Percentiles rank a stretch among this genome's conserved stretches.
phyloP scores from a whole-genome alignment of 225 moss, liverwort and hornwort species.

The Physcomitrellopsis africana region DNA sequence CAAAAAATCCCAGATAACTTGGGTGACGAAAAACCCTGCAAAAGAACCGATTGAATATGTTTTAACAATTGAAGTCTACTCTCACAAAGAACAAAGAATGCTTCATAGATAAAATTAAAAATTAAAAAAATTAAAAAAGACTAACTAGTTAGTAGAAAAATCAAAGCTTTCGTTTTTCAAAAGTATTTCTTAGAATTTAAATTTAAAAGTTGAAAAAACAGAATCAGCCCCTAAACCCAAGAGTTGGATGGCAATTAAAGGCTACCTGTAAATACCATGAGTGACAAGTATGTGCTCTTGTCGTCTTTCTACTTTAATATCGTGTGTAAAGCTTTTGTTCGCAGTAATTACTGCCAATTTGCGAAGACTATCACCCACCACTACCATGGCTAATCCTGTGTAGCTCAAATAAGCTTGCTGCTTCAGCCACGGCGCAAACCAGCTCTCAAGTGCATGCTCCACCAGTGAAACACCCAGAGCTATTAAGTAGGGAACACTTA shows the following conservation, averaged over 20 bases:
- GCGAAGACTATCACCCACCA: slow-evolving; percentile 77
- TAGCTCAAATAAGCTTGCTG: slow-evolving; percentile 46
- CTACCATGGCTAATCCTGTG: slow-evolving; percentile 62
- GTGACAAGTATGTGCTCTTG: slow-evolving; percentile 90
- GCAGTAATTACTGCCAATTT: slow-evolving; percentile 86
- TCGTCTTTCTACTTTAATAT: slow-evolving; percentile 68
- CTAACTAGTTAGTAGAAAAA: background rate
- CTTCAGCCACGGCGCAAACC: slow-evolving; percentile 62
- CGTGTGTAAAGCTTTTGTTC: slow-evolving; percentile 86
- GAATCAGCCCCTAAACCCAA: background rate
- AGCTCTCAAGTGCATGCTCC: slow-evolving; percentile 71
- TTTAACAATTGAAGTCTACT: slow-evolving; percentile 7
- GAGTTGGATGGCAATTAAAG: background rate
- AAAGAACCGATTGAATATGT: background rate
- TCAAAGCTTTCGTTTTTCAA: too few relatives aligned
- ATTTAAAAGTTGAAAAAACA: too few relatives aligned
- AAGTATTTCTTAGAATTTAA: too few relatives aligned
- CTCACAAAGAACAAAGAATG: slow-evolving; percentile 1
- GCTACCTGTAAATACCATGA: slow-evolving; percentile 88
- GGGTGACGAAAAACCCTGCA: slow-evolving; percentile 85
- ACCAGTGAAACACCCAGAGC: slow-evolving; percentile 67
- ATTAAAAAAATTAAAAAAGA: background rate
- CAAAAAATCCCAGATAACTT: slow-evolving; percentile 91
- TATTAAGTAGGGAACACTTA: slow-evolving; percentile 78
- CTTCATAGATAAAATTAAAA: too few relatives aligned